phyloP scores from a whole-genome alignment of 805 yeast genomes.

The Candida nemodendra region DNA sequence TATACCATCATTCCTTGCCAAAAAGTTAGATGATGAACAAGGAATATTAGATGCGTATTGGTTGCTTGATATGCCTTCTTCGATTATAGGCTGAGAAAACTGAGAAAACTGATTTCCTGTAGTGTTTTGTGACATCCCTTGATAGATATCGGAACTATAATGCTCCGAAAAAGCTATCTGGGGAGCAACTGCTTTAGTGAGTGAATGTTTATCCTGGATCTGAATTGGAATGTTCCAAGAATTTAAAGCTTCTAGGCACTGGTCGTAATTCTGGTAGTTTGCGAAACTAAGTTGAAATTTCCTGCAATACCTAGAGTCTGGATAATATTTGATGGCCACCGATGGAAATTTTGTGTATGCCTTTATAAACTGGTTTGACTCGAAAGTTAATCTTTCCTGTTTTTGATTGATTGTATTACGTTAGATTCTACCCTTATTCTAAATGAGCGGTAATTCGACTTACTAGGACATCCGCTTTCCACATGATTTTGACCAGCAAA shows the following conservation, averaged over 20 bases:
- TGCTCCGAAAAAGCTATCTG: conserved; percentile 6
- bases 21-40: too few species aligned
- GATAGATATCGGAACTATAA: background rate
- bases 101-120: background rate
- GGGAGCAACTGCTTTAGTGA: background rate
- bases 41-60: too few species aligned
- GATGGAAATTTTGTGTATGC: conserved; percentile 25
- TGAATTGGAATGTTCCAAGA: conserved; percentile 16
- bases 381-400: conserved; percentile 24
- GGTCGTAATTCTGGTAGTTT: conserved; percentile 9
- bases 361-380: conserved; percentile 16
- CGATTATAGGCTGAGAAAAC: conserved; percentile 1
- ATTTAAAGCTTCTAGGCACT: conserved; percentile 15
- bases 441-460: too few species aligned
- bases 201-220: conserved; percentile 11
- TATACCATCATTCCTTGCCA: too few species aligned
- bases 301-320: conserved; percentile 9
- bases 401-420: too few species aligned
- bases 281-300: conserved; percentile 23
- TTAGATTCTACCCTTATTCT: too few species aligned
- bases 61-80: too few species aligned
- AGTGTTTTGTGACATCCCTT: background rate
- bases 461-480: conserved; percentile 25
- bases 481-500: conserved; percentile 19
- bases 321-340: conserved; percentile 24